A percentile compares a stretch with the other conserved stretches of the same genome.
Conservation (phyloP, 2,329 filamentous ascomycete species). For the Epichloe scottii region DNA sequence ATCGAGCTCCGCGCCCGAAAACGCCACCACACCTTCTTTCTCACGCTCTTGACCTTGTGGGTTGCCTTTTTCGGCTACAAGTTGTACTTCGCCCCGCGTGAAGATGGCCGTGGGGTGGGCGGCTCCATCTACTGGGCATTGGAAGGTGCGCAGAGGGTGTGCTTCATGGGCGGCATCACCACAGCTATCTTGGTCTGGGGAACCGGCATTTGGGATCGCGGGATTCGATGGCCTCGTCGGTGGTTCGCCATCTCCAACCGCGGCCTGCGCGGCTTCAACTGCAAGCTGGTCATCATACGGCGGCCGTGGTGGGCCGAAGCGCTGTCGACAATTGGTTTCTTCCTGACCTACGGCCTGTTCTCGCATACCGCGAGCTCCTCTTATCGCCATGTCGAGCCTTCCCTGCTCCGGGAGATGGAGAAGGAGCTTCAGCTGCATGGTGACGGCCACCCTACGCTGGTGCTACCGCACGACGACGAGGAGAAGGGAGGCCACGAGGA, state of each 20-base stretch:
- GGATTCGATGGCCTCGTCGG: slow-evolving; percentile 82
- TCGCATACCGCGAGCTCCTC: slow-evolving; percentile 55
- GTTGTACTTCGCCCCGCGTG: slow-evolving; percentile 87
- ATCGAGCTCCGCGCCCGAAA: slow-evolving; percentile 77
- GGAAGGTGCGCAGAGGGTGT: slow-evolving; percentile 80
- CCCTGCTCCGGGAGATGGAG: slow-evolving; percentile 46
- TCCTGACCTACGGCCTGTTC: slow-evolving; percentile 64
- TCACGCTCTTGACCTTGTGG: slow-evolving; percentile 70
- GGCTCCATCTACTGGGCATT: slow-evolving; percentile 95
- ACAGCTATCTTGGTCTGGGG: slow-evolving; percentile 83
- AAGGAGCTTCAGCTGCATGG: slow-evolving; percentile 39
- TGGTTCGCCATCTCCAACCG: slow-evolving; percentile 87
- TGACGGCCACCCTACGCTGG: slow-evolving; percentile 28
- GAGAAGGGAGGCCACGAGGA: slow-evolving; percentile 67
- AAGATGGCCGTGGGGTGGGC: slow-evolving; percentile 82
- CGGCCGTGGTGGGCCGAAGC: slow-evolving; percentile 72
- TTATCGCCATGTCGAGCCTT: slow-evolving; percentile 66
- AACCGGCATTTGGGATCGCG: slow-evolving; percentile 92
- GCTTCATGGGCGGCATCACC: slow-evolving; percentile 80
- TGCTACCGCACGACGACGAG: slow-evolving; percentile 38
- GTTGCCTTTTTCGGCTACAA: slow-evolving; percentile 76
- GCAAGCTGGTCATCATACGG: slow-evolving; percentile 84
- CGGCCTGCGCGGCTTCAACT: slow-evolving; percentile 83
- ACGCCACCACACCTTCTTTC: slow-evolving; percentile 86
- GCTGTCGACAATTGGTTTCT: slow-evolving; percentile 58